phyloP scores from a whole-genome alignment of 768 basidiomycete genomes.

The Calocybe gangraenosa region DNA sequence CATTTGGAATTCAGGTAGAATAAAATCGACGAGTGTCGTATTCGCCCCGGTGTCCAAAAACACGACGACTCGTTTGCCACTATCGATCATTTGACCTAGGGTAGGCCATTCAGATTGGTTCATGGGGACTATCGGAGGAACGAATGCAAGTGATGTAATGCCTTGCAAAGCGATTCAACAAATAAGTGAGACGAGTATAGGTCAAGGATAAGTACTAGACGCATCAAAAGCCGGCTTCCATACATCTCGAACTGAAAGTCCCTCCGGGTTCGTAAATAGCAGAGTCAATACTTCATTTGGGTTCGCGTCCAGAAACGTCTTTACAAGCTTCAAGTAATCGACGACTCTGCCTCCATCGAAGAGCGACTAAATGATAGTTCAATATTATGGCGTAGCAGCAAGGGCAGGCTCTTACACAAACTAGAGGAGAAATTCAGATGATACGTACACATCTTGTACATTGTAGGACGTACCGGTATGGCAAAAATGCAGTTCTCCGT shows the following conservation, averaged over 20 bases:
- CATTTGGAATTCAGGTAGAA: conserved; percentile 56
- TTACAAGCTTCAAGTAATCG: conserved; percentile 48
- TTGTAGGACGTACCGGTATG: conserved; percentile 48
- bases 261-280: conserved; percentile 65
- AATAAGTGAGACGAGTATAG: too few relatives aligned
- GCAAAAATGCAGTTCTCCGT: conserved; percentile 57
- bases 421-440: too few relatives aligned
- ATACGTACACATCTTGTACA: background rate
- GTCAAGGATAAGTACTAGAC: too few relatives aligned
- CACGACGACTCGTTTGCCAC: conserved; percentile 54
- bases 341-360: conserved; percentile 52
- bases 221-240: conserved; percentile 53
- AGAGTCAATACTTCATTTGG: conserved; percentile 65
- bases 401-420: too few relatives aligned
- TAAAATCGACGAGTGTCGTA: conserved; percentile 38
- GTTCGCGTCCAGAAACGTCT: conserved; percentile 52
- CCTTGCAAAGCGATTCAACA: conserved; percentile 19
- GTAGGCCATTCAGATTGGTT: conserved; percentile 56
- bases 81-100: conserved; percentile 56
- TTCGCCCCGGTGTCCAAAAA: conserved; percentile 55
- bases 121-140: conserved; percentile 44
- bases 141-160: conserved; percentile 42
- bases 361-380: conserved; percentile 27
- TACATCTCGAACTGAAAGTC: conserved; percentile 38
- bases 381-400: too few relatives aligned